Base-by-base conservation (phyloP, 2,329 filamentous ascomycete genomes). In the Sarocladium strictum region DNA sequence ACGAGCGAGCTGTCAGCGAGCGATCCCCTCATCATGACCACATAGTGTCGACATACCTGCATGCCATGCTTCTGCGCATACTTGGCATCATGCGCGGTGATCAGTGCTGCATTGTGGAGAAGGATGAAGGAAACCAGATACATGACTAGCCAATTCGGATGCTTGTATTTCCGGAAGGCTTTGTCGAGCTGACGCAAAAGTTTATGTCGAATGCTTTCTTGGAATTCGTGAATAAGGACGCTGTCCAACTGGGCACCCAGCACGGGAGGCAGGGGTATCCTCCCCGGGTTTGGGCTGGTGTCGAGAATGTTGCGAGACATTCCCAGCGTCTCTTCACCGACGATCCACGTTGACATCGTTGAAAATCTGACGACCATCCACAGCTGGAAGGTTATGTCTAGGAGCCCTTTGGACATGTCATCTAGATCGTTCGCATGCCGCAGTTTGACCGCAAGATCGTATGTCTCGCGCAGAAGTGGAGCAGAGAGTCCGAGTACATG, bases 191-290 rank as follows among this genome's bases (percentile, higher is more conserved):
- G 74, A 32, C 84, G 79, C 40, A 85, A 68, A 37, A 83, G 71
- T 55, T 78, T 75, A 49, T 74, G 72, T 35, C 81, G 75, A 35
- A 84, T 73, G 45, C 69, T 75, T 4, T 73, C 70, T 61, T 83
- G 80, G 32, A 84, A 80, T 56, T 82, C 75, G 58, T 84, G 78
- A 58, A 84, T 83, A 56, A 85, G 69, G 43, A 85, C 73, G 41
- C 80, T 71, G 59, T 85, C 81, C 54, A 85, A 73, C 63, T 85
- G 82, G 14, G 81, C 81, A 12, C 82, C 81, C 70, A 85, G 76
- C 6, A 85, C 81, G 1, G 82, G 82, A 6, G 83, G 82, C 23
- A 85, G 67, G 2, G 82, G 81, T 12, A 84, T 81, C 57, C 75
- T 78, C 53, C 80, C 80, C 15, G 72, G 71, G 27, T 78, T 75